Conservation (phyloP, 768 basidiomycete genomes). For the Naematelia aurantialba region DNA sequence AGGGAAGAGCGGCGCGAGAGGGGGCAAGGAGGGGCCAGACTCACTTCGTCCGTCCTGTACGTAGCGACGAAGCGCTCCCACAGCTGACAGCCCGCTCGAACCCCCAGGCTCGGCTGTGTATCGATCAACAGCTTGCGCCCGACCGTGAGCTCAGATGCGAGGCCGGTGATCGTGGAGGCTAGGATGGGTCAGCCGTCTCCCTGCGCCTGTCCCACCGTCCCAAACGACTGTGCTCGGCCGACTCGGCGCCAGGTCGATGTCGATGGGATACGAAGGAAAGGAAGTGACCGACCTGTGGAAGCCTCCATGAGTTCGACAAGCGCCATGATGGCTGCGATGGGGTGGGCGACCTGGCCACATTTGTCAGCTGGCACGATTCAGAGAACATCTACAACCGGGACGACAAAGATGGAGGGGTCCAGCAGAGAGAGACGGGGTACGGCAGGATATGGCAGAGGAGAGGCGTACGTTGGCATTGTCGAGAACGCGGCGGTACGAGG, state of each 20-base stretch:
- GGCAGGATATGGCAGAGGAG: too few species aligned
- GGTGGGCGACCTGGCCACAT: constrained; percentile 51
- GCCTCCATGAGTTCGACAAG: constrained; percentile 75
- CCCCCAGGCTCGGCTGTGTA: constrained; percentile 48
- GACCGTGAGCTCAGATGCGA: constrained; percentile 69
- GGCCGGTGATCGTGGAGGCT: constrained; percentile 46
- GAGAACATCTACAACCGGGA: too few species aligned
- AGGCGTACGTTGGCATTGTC: constrained; percentile 65
- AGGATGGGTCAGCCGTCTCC: not conserved
- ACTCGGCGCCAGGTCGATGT: too few species aligned
- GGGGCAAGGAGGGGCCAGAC: not conserved
- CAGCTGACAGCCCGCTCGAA: constrained; percentile 50
- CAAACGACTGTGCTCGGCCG: not conserved
- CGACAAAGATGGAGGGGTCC: too few species aligned
- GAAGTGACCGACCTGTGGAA: constrained; percentile 63
- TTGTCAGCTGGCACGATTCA: too few species aligned
- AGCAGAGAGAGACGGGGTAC: too few species aligned
- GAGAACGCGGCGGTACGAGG: constrained; percentile 62
- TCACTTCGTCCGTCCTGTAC: constrained; percentile 42
- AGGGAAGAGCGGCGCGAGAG: too few species aligned
- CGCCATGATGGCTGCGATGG: constrained; percentile 82
- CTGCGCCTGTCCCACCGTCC: not conserved
- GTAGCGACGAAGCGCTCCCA: constrained; percentile 50
- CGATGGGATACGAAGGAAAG: not conserved
- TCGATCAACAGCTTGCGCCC: constrained; percentile 62